Conservation (phyloP, 192 early-diverging fungal species). For the Umbelopsis vinacea region DNA sequence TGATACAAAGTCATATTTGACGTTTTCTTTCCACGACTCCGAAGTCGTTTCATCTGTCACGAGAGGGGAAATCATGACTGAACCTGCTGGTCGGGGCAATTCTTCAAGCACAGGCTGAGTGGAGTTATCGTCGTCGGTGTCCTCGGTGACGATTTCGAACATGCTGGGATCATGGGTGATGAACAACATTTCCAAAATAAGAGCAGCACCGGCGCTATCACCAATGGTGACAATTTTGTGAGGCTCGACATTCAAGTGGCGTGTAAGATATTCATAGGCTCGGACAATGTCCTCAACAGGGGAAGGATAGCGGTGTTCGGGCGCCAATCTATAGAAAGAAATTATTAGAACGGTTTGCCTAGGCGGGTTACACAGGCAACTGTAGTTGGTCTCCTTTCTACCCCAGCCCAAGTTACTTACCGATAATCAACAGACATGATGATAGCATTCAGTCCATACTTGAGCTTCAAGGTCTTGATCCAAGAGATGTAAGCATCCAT, state of each 20-base stretch:
- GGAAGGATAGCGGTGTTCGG: conserved; percentile 41
- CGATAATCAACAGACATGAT: conserved; percentile 45
- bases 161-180: conserved; percentile 45
- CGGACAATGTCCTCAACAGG: conserved; percentile 42
- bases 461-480: conserved; percentile 35
- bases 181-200: conserved; percentile 42
- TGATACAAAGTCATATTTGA: conserved; percentile 41
- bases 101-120: conserved; percentile 25
- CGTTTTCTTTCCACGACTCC: conserved; percentile 39
- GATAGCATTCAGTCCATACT: conserved; percentile 35
- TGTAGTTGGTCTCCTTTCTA: background rate
- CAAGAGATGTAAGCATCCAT: conserved; percentile 44
- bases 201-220: conserved; percentile 42
- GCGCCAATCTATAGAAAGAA: conserved; percentile 32
- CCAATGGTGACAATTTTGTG: conserved; percentile 39
- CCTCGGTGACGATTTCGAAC: conserved; percentile 44
- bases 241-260: conserved; percentile 22
- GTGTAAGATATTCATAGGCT: conserved; percentile 41
- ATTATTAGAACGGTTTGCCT: background rate
- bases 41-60: conserved; percentile 44
- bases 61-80: conserved; percentile 38
- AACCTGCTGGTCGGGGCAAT: conserved; percentile 42
- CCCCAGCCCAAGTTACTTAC: background rate
- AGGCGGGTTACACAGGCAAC: background rate
- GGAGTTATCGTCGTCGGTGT: conserved; percentile 21